A percentile compares a stretch with the other conserved stretches of the same genome.
Evolutionary conservation across 2,329 filamentous ascomycete species (phyloP).

Genomic region (Massarina eburnea): DNA sequence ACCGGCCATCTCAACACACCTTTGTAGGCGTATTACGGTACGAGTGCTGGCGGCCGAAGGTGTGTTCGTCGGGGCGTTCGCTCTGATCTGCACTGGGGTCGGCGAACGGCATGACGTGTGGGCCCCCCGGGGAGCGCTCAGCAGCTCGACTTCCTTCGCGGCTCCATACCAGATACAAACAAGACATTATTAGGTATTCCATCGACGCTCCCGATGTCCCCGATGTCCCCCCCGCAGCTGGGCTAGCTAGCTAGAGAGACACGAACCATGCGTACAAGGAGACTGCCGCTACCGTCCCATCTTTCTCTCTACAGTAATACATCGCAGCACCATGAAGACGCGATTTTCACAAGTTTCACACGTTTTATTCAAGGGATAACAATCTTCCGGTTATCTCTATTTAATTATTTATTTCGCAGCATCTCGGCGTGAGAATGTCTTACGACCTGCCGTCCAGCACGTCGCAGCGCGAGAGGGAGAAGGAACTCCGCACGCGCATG

Average conservation of each 20-base stretch:
- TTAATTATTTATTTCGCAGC: background rate
- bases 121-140: slow-evolving; percentile 9
- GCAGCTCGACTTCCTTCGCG: background rate
- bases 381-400: background rate
- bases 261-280: slow-evolving; percentile 23
- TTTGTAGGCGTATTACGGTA: too few relatives aligned
- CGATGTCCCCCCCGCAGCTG: background rate
- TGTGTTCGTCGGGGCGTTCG: background rate
- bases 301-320: background rate
- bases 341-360: slow-evolving; percentile 1
- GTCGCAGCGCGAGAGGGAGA: slow-evolving; percentile 24
- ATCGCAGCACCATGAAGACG: slow-evolving; percentile 15
- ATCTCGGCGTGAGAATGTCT: slow-evolving; percentile 18
- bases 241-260: too few relatives aligned
- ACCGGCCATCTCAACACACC: background rate
- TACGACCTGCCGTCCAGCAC: slow-evolving; percentile 18
- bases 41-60: background rate
- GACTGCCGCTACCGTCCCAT: slow-evolving; percentile 5
- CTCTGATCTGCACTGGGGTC: slow-evolving; percentile 17
- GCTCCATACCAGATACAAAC: too few relatives aligned
- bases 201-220: too few relatives aligned
- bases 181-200: too few relatives aligned
- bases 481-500: slow-evolving; percentile 30
- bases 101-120: slow-evolving; percentile 26
- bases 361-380: slow-evolving; percentile 1